Evolutionary conservation across 2,329 filamentous ascomycete species (phyloP).

Genomic region (Falciphora oryzae): DNA sequence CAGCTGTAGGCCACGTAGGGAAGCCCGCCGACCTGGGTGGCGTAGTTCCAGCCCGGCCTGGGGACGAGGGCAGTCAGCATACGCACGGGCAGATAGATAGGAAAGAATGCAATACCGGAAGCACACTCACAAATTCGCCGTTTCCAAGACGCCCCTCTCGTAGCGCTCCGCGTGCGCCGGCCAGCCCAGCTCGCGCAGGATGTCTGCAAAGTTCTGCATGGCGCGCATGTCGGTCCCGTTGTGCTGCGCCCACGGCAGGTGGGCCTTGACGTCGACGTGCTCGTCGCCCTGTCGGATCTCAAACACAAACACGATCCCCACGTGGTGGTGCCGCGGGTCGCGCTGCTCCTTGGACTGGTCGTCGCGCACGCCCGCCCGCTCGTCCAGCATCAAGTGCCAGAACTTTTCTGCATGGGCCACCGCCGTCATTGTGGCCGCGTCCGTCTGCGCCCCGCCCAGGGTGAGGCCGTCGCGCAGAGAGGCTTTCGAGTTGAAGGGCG

Average conservation of each 20-base stretch:
- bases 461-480: conserved; percentile 14
- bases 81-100: neutral
- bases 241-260: conserved; percentile 13
- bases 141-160: conserved; percentile 9
- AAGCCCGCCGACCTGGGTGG: conserved; percentile 10
- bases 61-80: no score
- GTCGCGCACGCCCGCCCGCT: conserved; percentile 2
- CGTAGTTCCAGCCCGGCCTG: conserved; percentile 10
- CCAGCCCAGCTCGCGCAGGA: conserved; percentile 11
- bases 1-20: conserved; percentile 13
- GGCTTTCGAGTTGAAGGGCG: conserved; percentile 8
- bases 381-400: conserved; percentile 14
- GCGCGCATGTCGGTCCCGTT: conserved; percentile 12
- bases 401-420: conserved; percentile 8
- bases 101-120: no score
- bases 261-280: conserved; percentile 12
- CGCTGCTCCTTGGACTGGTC: conserved; percentile 9
- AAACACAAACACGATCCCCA: conserved; percentile 13
- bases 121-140: conserved; percentile 7
- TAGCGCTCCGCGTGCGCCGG: conserved; percentile 11
- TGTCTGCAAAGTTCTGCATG: conserved; percentile 12
- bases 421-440: conserved; percentile 8
- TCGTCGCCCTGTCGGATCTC: conserved; percentile 13
- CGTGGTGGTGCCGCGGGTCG: conserved; percentile 8
- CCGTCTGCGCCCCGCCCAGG: conserved; percentile 11